Evolutionary conservation across 2,329 filamentous ascomycete genomes (phyloP).

Genomic region (Colletotrichum tanaceti): DNA sequence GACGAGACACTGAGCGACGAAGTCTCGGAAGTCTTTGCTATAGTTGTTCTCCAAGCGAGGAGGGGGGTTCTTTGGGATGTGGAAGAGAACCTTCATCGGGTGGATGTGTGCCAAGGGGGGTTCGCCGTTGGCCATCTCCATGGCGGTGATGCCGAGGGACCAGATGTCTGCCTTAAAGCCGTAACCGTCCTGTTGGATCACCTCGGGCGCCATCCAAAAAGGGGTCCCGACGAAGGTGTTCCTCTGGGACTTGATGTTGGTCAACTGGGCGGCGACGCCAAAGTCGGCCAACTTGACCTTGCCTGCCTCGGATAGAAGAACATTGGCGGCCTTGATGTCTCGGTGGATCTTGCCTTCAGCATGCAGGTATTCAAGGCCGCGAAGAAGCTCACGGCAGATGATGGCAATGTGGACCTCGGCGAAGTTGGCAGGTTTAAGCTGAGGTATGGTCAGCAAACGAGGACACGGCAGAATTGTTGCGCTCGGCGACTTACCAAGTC

Average conservation of each 20-base stretch:
- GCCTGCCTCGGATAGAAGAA: slow-evolving; percentile 89
- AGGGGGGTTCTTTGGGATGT: slow-evolving; percentile 89
- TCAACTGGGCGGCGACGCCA: slow-evolving; percentile 94
- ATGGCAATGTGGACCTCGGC: slow-evolving; percentile 92
- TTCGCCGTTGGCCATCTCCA: slow-evolving; percentile 89
- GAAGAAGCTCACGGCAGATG: slow-evolving; percentile 89
- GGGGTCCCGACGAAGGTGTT: slow-evolving; percentile 98
- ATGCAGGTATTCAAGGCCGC: slow-evolving; percentile 93
- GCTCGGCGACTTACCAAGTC: slow-evolving; percentile 77
- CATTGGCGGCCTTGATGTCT: slow-evolving; percentile 96
- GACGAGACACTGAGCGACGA: slow-evolving; percentile 87
- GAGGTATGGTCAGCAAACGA: slow-evolving; percentile 48
- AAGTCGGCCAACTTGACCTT: slow-evolving; percentile 98
- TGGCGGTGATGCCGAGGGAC: slow-evolving; percentile 91
- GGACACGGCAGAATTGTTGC: slow-evolving; percentile 40
- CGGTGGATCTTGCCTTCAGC: slow-evolving; percentile 94
- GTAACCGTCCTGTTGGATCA: slow-evolving; percentile 85
- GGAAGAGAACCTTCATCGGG: slow-evolving; percentile 93
- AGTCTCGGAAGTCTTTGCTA: slow-evolving; percentile 93
- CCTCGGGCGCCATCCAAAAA: slow-evolving; percentile 97
- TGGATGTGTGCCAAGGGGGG: slow-evolving; percentile 88
- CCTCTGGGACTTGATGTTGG: slow-evolving; percentile 96
- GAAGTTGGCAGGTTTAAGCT: slow-evolving; percentile 92
- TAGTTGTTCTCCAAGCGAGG: slow-evolving; percentile 88
- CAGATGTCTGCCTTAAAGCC: slow-evolving; percentile 95